phyloP scores from a whole-genome alignment of 1,139 yeast species.

The Saccharomyces hybrid region DNA sequence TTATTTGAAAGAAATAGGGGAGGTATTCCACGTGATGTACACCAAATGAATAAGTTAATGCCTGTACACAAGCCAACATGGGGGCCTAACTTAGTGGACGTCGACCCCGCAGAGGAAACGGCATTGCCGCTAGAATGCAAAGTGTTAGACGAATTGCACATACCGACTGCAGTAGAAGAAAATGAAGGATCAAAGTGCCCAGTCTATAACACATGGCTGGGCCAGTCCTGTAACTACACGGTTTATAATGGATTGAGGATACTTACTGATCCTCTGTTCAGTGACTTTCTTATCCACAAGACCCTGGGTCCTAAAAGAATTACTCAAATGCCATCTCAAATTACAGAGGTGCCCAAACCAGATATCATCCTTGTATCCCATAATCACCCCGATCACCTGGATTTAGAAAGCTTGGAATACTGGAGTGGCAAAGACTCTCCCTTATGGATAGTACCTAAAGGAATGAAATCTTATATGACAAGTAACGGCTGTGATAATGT shows the following conservation, averaged over 20 bases:
- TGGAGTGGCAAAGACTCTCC: constrained; percentile 40
- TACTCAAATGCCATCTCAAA: constrained; percentile 58
- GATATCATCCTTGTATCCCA: constrained; percentile 78
- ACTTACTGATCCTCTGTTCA: constrained; percentile 78
- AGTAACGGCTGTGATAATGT: constrained; percentile 41
- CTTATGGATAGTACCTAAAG: constrained; percentile 84
- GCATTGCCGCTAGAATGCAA: constrained; percentile 7
- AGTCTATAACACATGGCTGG: constrained; percentile 70
- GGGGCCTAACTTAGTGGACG: constrained; percentile 9
- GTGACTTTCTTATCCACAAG: constrained; percentile 56
- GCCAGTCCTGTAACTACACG: constrained; percentile 78
- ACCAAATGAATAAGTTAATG: constrained; percentile 44
- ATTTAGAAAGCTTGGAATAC: constrained; percentile 47
- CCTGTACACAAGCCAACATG: constrained; percentile 49
- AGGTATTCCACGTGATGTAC: constrained; percentile 47
- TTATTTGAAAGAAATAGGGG: constrained; percentile 65
- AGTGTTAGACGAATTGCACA: background rate
- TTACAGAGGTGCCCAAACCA: constrained; percentile 57
- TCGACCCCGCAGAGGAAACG: constrained; percentile 36
- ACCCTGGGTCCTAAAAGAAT: constrained; percentile 76
- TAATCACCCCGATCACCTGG: constrained; percentile 93
- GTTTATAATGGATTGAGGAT: constrained; percentile 68
- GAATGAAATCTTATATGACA: constrained; percentile 55
- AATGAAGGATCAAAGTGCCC: constrained; percentile 14
- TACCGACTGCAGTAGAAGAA: background rate